Base-by-base conservation (phyloP, 1,139 yeast genomes). In the Debaryomyces psychrophilus region DNA sequence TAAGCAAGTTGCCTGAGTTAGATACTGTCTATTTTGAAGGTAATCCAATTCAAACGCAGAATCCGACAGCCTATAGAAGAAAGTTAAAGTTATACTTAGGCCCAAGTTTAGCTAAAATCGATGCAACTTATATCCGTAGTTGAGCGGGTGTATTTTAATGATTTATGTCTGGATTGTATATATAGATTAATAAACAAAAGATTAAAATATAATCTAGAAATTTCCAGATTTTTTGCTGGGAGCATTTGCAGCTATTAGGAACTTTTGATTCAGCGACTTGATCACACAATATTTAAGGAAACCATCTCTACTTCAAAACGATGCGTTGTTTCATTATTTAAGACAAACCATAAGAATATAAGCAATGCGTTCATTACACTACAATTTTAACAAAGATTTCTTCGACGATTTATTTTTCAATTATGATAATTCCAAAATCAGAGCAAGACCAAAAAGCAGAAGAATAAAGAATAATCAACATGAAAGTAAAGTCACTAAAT, bases 11-110 rank as follows among this genome's bases (percentile, higher is more conserved):
- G 46, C 79, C 82, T 1, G 75, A 78, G 5, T 72, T 95, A 46
- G 96, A 90, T 48, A 90, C 97, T 0, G 96, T 95, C 5, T 95
- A 95, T 61, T 82, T 95, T 55, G 99, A 95, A 68, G 93, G 95
- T n/a, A 93, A 92, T 58, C 98, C 98, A 1, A 64, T 95, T 12
- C 97, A 93, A 60, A 59, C 71, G 26, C 67, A 79, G 23, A 87
- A 87, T 54, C 83, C 84, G 18, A 84, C 95, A 2, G 85, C 93
- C 39, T 95, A 95, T 62, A 78, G 97, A 59, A 82, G 95, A 60
- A 93, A 93, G 62, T 64, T 95, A 41, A 80, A 80, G 54, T 72
- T 93, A 58, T 78, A 86, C 46, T 71, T 93, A 52, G 89, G 89
- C 1, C 83, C 87, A 1, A 78, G 85, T n/a, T 70, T 95, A 47